Evolutionary conservation across 2,329 filamentous ascomycete species (phyloP), one percentile per base, ranked within the genome.

Genomic region (Penicillium sp.): DNA sequence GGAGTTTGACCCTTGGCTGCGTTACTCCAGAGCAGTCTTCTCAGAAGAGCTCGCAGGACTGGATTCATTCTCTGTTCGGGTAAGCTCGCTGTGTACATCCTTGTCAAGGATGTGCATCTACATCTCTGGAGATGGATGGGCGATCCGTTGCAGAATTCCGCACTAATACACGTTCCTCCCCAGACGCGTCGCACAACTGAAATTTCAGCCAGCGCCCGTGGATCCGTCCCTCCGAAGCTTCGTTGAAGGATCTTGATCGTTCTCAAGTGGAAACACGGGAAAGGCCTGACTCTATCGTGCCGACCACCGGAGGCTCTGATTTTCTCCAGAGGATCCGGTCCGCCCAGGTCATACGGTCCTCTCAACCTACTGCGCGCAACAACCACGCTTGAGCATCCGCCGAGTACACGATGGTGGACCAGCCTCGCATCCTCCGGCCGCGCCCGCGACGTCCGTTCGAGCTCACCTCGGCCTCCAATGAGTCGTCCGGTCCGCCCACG

Each of bases 371-470:
- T 20, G 21, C 27, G 14, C 45, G 25, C 23, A 14, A 20, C 15
- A 32, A 39, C 15, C 28, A 11, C 10, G 11, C 9, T 11, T 15
- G 26, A 6, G 15, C 13, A 14, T 27, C 15, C 19, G 43, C 25
- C 41, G 43, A 29, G 38, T 39, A 39, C 43, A 52, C 37, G 36
- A 67, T 67, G 63, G 51, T 56, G 25, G 60, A 67, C 35, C 52
- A 62, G 28, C 78, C 79, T 41, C 73, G 73, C 25, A 68, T 88
- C 49, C 60, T 85, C 48, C 81, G 83, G 33, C 87, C 87, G 4
- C 77, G 83, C 45, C 84, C 86, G 15, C 80, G 84, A 43, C 80
- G 86, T 30, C 77, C 83, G 11, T 90, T 90, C 68, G 77, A 83
- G 19, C 64, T 83, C 44, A 75, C 74, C 41, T 68, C 70, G 20